Evolutionary conservation across 352 stramenopile species (phyloP).

Genomic region (Pythium apleroticum): DNA sequence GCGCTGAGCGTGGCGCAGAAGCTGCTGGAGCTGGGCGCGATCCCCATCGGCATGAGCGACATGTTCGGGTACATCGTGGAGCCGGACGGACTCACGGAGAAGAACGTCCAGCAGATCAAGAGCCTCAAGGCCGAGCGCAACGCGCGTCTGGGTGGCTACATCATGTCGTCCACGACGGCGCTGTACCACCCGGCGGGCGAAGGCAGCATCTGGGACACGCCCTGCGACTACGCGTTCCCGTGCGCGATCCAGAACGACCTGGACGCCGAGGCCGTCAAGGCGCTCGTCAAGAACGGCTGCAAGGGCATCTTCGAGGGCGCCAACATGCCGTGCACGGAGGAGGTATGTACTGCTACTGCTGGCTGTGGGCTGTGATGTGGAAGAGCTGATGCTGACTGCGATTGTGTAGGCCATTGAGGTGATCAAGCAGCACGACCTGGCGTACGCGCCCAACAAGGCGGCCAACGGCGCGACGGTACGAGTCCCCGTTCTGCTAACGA

Average conservation of each 20-base stretch:
- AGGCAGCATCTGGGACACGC: constrained; percentile 84
- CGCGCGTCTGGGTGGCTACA: constrained; percentile 79
- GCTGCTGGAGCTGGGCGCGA: constrained; percentile 94
- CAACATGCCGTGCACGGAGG: constrained; percentile 80
- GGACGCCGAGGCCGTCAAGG: constrained; percentile 62
- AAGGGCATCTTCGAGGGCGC: constrained; percentile 88
- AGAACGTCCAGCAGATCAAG: constrained; percentile 73
- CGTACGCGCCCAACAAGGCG: constrained; percentile 87
- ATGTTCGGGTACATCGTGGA: constrained; percentile 95
- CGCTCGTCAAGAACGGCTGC: constrained; percentile 87
- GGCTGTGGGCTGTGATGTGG: too few relatives aligned
- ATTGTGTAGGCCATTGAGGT: constrained; percentile 55
- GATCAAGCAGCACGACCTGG: constrained; percentile 81
- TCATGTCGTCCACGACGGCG: constrained; percentile 87
- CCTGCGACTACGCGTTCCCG: constrained; percentile 96
- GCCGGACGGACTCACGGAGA: constrained; percentile 81
- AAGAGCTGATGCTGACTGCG: not conserved
- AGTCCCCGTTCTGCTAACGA: not conserved
- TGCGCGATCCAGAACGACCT: constrained; percentile 96
- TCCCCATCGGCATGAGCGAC: constrained; percentile 96
- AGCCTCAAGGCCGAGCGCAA: constrained; percentile 84
- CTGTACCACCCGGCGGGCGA: constrained; percentile 84
- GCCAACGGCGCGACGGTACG: constrained; percentile 74
- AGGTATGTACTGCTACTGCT: constrained; percentile 29
- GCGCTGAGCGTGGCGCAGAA: constrained; percentile 94